A percentile compares a stretch with the other conserved stretches of the same genome.
Evolutionary conservation across 176 grass and related monocot genomes (phyloP).

Genomic region (Elymus sibiricus): DNA sequence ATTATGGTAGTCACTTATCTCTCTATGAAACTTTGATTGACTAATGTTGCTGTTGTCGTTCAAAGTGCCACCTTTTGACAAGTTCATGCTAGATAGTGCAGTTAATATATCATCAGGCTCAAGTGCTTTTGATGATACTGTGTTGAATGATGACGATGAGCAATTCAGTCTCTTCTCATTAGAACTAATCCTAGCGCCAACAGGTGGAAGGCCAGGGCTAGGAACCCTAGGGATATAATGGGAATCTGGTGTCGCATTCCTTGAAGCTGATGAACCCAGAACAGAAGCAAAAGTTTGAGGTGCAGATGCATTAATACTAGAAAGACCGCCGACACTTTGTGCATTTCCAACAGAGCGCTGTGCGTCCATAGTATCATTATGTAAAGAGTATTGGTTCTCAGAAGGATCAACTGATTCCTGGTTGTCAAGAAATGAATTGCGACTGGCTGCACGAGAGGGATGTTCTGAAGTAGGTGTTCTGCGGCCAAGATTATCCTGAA

Average conservation of each 20-base stretch:
- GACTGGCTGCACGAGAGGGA: conserved; percentile 59
- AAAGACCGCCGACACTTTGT: conserved; percentile 33
- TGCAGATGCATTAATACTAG: conserved; percentile 38
- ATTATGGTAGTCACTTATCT: conserved; percentile 45
- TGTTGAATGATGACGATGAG: conserved; percentile 51
- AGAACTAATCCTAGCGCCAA: conserved; percentile 54
- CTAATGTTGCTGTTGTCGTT: conserved; percentile 34
- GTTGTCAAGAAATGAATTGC: conserved; percentile 65
- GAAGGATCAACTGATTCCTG: conserved; percentile 52
- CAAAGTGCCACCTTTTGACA: conserved; percentile 47
- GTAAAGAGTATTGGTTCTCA: conserved; percentile 42
- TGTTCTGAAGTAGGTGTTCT: conserved; percentile 60
- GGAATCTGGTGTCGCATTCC: conserved; percentile 69
- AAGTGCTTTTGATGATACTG: conserved; percentile 44
- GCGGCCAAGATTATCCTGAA: conserved; percentile 66
- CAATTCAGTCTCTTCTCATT: conserved; percentile 54
- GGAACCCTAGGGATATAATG: conserved; percentile 67
- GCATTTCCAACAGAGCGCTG: conserved; percentile 21
- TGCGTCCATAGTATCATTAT: conserved; percentile 50
- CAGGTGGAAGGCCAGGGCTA: conserved; percentile 72
- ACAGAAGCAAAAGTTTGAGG: conserved; percentile 74
- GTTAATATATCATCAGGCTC: conserved; percentile 82
- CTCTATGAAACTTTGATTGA: conserved; percentile 49
- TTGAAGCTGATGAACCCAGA: conserved; percentile 58
- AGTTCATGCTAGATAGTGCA: conserved; percentile 74